A percentile compares a stretch with the other conserved stretches of the same genome.
These are phyloP conservation scores for Fusarium haematococcum DNA, from an alignment of 2,329 filamentous ascomycete species.

Conservation along the genomic window DNA sequence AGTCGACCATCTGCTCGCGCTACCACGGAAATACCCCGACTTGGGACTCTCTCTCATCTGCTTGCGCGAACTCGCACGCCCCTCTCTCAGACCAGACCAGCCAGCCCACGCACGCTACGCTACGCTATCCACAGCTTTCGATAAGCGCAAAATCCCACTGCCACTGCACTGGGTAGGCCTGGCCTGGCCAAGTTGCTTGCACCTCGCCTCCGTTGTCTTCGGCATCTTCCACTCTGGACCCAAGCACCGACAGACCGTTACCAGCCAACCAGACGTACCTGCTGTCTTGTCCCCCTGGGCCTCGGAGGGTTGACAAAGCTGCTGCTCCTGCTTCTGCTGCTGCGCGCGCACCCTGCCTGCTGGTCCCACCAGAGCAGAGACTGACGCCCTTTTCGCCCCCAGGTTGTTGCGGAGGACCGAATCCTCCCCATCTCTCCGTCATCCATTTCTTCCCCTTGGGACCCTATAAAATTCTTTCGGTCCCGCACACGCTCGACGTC, in stretches of 20 bases:
- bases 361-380: constrained; percentile 34
- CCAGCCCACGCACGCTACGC: neutral
- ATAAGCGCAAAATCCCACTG: constrained; percentile 48
- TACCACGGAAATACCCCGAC: constrained; percentile 51
- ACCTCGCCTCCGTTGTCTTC: constrained; percentile 28
- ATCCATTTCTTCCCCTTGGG: constrained; percentile 41
- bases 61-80: constrained; percentile 39
- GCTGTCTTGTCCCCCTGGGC: constrained; percentile 1
- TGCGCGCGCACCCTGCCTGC: constrained; percentile 22
- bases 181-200: constrained; percentile 18
- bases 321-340: neutral
- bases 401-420: constrained; percentile 41
- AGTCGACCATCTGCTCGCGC: constrained; percentile 40
- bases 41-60: constrained; percentile 33
- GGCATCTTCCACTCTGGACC: constrained; percentile 33
- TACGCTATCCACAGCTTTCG: constrained; percentile 44
- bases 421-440: constrained; percentile 45
- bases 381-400: constrained; percentile 24
- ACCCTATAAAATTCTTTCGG: constrained; percentile 50
- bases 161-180: constrained; percentile 41
- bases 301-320: constrained; percentile 25
- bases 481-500: constrained; percentile 42
- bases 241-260: constrained; percentile 20
- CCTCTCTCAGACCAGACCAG: constrained; percentile 34
- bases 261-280: constrained; percentile 6